Conservation (phyloP, 2,329 filamentous ascomycete genomes). For the Penicillium verrucosum region DNA sequence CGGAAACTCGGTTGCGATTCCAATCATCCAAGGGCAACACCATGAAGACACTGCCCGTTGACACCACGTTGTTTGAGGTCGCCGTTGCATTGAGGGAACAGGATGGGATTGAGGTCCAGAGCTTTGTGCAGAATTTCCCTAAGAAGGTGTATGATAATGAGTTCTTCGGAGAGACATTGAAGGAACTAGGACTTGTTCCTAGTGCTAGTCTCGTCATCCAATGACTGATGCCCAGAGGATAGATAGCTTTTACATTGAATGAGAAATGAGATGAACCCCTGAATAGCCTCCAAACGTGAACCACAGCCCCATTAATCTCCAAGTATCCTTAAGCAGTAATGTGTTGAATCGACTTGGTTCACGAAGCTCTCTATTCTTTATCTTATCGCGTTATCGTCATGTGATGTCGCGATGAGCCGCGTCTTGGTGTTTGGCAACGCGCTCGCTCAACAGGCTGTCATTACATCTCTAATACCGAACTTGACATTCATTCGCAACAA, state of each 20-base stretch:
- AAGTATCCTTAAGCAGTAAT: neutral
- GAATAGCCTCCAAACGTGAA: neutral
- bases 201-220: conserved; percentile 81
- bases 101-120: conserved; percentile 65
- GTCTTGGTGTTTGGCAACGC: conserved; percentile 16
- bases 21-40: conserved; percentile 74
- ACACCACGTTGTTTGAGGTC: conserved; percentile 91
- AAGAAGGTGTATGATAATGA: conserved; percentile 70
- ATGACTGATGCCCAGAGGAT: conserved; percentile 27
- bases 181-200: conserved; percentile 85
- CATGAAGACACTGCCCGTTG: conserved; percentile 81
- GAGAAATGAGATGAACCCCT: conserved; percentile 9
- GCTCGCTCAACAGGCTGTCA: conserved; percentile 19
- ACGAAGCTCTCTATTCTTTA: neutral
- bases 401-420: conserved; percentile 35
- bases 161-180: conserved; percentile 87
- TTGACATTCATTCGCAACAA: conserved; percentile 8
- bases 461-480: conserved; percentile 8
- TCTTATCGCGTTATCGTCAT: conserved; percentile 21
- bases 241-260: conserved; percentile 7
- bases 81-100: conserved; percentile 72
- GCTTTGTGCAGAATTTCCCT: conserved; percentile 84
- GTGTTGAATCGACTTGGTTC: neutral
- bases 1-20: conserved; percentile 75
- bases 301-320: neutral